A percentile compares a stretch with the other conserved stretches of the same genome.
phyloP scores from a whole-genome alignment of 106 monocot species.

The Narthecium ossifragum region DNA sequence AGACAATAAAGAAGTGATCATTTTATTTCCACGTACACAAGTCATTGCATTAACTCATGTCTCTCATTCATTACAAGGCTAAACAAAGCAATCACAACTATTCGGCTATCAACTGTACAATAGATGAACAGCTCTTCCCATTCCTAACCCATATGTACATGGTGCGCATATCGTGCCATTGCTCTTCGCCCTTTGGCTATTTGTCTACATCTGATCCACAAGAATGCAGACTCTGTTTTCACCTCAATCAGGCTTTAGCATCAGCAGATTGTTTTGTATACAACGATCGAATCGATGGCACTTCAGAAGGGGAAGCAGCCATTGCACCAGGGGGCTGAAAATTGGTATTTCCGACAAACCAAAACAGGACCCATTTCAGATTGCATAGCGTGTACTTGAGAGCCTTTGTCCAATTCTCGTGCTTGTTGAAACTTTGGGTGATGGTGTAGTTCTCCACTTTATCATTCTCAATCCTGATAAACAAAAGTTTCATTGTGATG shows the following conservation, averaged over 20 bases:
- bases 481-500: neutral
- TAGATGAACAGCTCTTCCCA: too few relatives aligned
- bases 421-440: constrained; percentile 90
- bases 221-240: too few relatives aligned
- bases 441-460: constrained; percentile 85
- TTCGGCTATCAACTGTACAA: too few relatives aligned
- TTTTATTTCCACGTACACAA: too few relatives aligned
- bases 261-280: constrained; percentile 14
- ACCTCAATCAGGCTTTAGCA: neutral
- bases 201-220: too few relatives aligned
- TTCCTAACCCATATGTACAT: too few relatives aligned
- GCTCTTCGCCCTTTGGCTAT: too few relatives aligned
- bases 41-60: too few relatives aligned
- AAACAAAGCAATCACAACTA: too few relatives aligned
- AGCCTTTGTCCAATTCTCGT: constrained; percentile 89
- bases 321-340: constrained; percentile 57
- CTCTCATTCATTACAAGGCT: too few relatives aligned
- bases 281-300: constrained; percentile 7
- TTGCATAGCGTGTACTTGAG: constrained; percentile 87
- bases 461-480: constrained; percentile 81
- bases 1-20: too few relatives aligned
- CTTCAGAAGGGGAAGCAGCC: constrained; percentile 36
- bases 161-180: too few relatives aligned
- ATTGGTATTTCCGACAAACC: constrained; percentile 81
- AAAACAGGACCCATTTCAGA: constrained; percentile 81